Evolutionary conservation across 768 basidiomycete species (phyloP).

Genomic region (Candolleomyces eurysporus): DNA sequence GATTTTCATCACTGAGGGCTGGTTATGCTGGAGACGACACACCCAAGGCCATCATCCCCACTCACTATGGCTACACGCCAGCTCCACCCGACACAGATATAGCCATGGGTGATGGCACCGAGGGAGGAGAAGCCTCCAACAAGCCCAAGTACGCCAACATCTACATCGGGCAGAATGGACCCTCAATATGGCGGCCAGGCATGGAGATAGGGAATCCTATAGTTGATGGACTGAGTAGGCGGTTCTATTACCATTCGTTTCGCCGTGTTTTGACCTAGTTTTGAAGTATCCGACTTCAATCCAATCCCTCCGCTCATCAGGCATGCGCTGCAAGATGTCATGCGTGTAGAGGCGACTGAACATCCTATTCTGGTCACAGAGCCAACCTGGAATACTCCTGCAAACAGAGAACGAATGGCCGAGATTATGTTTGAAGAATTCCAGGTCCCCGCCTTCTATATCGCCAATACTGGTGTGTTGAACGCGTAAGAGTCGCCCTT

Average conservation of each 20-base stretch:
- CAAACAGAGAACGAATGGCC: conserved; percentile 92
- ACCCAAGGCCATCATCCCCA: conserved; percentile 89
- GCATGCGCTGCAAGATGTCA: conserved; percentile 72
- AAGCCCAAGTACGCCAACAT: conserved; percentile 53
- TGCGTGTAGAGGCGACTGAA: conserved; percentile 75
- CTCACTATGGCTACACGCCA: conserved; percentile 77
- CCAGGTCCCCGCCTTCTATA: conserved; percentile 91
- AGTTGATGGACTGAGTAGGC: conserved; percentile 79
- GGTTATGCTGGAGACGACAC: conserved; percentile 98
- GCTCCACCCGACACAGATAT: conserved; percentile 47
- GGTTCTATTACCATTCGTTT: background rate
- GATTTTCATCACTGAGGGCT: conserved; percentile 83
- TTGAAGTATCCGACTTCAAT: conserved; percentile 71
- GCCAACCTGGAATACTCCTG: conserved; percentile 92
- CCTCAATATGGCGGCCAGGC: conserved; percentile 83
- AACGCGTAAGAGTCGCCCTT: conserved; percentile 65
- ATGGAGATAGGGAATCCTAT: conserved; percentile 89
- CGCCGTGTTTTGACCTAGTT: conserved; percentile 1
- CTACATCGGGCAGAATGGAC: conserved; percentile 84
- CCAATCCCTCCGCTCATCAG: conserved; percentile 69
- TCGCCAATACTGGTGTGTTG: conserved; percentile 91
- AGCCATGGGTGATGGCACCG: conserved; percentile 48
- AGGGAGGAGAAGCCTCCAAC: conserved; percentile 19
- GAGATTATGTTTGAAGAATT: conserved; percentile 99
- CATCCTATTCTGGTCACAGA: conserved; percentile 94